Evolutionary conservation across 257 asterid species (phyloP).

Genomic region (Anisodus tanguticus): DNA sequence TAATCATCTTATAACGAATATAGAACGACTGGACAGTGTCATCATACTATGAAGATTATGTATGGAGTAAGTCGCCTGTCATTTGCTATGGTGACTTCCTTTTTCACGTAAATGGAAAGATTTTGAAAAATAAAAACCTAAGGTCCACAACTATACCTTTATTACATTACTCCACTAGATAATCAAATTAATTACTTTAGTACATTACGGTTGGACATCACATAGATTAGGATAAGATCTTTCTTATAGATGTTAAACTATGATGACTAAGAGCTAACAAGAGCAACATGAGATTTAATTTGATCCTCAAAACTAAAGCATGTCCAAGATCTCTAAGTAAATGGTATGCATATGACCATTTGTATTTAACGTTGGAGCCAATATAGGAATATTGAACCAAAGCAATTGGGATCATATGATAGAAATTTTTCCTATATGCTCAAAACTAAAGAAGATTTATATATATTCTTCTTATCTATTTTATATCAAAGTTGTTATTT

Average conservation of each 20-base stretch:
- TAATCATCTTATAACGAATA: background rate
- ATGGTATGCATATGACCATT: background rate
- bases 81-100: background rate
- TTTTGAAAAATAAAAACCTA: background rate
- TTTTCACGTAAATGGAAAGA: background rate
- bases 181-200: conserved; percentile 17
- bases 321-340: background rate
- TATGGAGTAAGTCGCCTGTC: conserved; percentile 11
- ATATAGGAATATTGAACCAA: background rate
- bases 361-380: background rate
- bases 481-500: too few species aligned
- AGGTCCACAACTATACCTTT: conserved; percentile 6
- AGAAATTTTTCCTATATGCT: background rate
- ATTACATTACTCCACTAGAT: background rate
- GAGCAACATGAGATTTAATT: background rate
- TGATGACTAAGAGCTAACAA: conserved; percentile 1
- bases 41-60: conserved; percentile 17
- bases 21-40: conserved; percentile 15
- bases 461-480: too few species aligned
- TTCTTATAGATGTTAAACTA: conserved; percentile 29
- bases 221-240: conserved; percentile 34
- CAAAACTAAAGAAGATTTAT: too few species aligned
- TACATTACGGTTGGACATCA: conserved; percentile 31
- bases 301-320: background rate
- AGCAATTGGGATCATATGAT: background rate